Evolutionary conservation across 2,329 filamentous ascomycete genomes (phyloP).

Genomic region (Fusarium redolens): DNA sequence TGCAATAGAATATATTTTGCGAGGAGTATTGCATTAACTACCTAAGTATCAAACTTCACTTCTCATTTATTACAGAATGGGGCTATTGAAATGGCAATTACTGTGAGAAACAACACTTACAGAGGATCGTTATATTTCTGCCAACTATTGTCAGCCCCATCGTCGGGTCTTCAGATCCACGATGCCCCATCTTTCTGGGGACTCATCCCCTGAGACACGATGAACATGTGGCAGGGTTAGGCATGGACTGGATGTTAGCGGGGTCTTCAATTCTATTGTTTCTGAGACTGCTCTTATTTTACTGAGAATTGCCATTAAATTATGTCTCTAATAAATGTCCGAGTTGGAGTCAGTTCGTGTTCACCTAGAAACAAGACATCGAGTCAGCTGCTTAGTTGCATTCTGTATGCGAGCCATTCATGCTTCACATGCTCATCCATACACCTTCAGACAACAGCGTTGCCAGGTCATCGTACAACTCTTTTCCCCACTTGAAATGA

Average conservation of each 20-base stretch:
- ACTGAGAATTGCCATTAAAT: not conserved
- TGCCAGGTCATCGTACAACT: constrained; percentile 1
- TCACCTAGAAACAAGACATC: not conserved
- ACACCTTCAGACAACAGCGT: not conserved
- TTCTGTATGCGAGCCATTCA: not conserved
- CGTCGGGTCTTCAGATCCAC: constrained; percentile 16
- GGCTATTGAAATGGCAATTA: not conserved
- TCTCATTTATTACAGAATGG: not conserved
- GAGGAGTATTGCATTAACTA: not conserved
- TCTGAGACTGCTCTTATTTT: not conserved
- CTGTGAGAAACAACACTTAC: not conserved
- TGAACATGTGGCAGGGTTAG: constrained; percentile 15
- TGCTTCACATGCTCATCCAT: not conserved
- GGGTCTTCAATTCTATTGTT: not conserved
- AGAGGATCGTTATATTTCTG: not conserved
- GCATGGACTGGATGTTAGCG: constrained; percentile 5
- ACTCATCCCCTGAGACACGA: constrained; percentile 7
- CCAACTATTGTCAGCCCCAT: constrained; percentile 1
- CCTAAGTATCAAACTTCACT: not conserved
- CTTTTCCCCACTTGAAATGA: not conserved
- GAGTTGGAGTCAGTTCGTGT: not conserved
- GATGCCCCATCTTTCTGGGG: constrained; percentile 30
- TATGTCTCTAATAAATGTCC: not conserved
- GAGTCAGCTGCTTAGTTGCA: not conserved
- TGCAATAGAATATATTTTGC: not conserved